Evolutionary conservation across 345 rosid genomes (phyloP).

Genomic region (Crucihimalaya himalaica): DNA sequence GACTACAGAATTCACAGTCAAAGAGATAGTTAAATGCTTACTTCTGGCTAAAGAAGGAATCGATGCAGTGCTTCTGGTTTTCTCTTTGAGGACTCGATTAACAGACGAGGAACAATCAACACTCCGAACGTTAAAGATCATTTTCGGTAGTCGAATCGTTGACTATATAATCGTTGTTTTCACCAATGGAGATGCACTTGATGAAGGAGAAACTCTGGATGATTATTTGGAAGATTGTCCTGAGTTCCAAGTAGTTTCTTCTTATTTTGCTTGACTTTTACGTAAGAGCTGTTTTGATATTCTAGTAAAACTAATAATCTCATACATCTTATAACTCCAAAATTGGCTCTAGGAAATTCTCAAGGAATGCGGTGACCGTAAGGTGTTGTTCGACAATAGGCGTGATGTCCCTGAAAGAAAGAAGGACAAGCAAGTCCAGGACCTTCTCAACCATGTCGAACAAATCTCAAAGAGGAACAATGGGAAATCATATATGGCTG

Average conservation of each 20-base stretch:
- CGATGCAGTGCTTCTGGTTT: conserved; percentile 5
- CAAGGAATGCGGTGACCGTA: conserved; percentile 26
- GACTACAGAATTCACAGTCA: background rate
- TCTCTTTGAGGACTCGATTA: background rate
- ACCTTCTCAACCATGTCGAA: conserved; percentile 28
- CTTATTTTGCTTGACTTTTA: background rate
- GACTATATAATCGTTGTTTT: conserved; percentile 5
- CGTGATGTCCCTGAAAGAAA: background rate
- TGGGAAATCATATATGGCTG: conserved; percentile 22
- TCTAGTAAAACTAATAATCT: background rate
- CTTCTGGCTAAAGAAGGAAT: conserved; percentile 1
- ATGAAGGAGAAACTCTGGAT: background rate
- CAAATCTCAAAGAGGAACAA: conserved; percentile 21
- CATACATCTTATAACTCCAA: background rate
- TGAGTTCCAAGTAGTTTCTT: background rate
- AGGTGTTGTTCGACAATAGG: conserved; percentile 33
- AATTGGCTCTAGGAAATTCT: conserved; percentile 20
- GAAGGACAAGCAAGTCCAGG: conserved; percentile 28
- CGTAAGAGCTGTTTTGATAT: background rate
- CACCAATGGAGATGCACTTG: background rate
- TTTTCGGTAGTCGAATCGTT: conserved; percentile 8
- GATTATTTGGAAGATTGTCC: background rate
- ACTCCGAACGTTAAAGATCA: background rate
- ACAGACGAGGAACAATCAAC: conserved; percentile 1
- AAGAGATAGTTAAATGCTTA: conserved; percentile 10